A percentile compares a stretch with the other conserved stretches of the same genome.
Evolutionary conservation across 192 early-diverging fungal genomes (phyloP).

Genomic region (Chytriomyces sp.): DNA sequence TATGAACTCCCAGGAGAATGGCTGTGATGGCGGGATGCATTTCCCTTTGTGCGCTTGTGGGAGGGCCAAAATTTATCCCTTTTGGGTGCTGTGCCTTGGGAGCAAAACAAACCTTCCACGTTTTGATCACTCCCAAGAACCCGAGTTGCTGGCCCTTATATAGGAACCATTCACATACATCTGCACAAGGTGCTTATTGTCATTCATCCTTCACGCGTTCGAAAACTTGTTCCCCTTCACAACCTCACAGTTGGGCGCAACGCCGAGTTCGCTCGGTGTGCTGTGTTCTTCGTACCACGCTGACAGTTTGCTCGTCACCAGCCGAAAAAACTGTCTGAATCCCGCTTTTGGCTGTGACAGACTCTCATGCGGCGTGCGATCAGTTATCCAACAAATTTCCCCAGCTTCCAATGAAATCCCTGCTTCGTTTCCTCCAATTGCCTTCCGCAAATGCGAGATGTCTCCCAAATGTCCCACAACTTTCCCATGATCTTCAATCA

Average conservation of each 20-base stretch:
- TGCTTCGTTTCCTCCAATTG: not conserved
- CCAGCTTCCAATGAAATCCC: not conserved
- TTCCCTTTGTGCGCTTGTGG: too few relatives aligned
- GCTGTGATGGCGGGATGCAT: too few relatives aligned
- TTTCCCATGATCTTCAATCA: conserved; percentile 1
- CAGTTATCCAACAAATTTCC: not conserved
- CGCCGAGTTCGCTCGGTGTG: not conserved
- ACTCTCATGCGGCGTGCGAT: conserved; percentile 22
- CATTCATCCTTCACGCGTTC: too few relatives aligned
- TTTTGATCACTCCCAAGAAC: too few relatives aligned
- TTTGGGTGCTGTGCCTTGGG: too few relatives aligned
- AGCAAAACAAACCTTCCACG: too few relatives aligned
- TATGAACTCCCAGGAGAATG: too few relatives aligned
- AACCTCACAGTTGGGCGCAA: not conserved
- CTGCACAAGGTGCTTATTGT: too few relatives aligned
- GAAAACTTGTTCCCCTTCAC: conserved; percentile 15
- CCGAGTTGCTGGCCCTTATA: too few relatives aligned
- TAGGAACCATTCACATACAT: too few relatives aligned
- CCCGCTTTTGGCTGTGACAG: not conserved
- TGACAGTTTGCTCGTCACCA: not conserved
- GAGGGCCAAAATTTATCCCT: too few relatives aligned
- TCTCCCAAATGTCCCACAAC: not conserved
- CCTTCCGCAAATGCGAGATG: not conserved
- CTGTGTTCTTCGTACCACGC: conserved; percentile 4
- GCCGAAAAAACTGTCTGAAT: conserved; percentile 17